Evolutionary conservation across 2,329 filamentous ascomycete genomes (phyloP).

Genomic region (Elsinoe australis): DNA sequence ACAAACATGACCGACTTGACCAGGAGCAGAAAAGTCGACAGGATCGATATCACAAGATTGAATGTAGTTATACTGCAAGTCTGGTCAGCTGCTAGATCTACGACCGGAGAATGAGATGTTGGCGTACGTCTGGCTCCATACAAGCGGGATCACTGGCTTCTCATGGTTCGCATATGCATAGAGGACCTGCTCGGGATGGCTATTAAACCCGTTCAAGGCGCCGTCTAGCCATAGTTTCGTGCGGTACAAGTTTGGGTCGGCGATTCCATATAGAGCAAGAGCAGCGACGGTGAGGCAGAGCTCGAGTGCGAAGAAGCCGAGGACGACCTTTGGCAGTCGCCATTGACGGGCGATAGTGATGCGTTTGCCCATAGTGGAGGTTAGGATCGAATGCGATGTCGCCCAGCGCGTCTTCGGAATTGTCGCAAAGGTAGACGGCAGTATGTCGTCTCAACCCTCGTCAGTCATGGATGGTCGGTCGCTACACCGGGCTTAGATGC

Average conservation of each 20-base stretch:
- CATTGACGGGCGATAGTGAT: conserved; percentile 44
- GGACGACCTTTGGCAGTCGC: conserved; percentile 45
- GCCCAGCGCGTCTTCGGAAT: too few relatives aligned
- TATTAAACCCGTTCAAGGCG: conserved; percentile 64
- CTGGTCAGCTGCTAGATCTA: neutral
- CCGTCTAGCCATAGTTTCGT: conserved; percentile 67
- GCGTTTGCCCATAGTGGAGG: neutral
- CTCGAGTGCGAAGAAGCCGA: conserved; percentile 57
- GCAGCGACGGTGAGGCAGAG: conserved; percentile 56
- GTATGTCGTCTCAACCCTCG: neutral
- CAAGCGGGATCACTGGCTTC: conserved; percentile 52
- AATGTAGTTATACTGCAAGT: conserved; percentile 60
- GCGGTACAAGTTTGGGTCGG: conserved; percentile 65
- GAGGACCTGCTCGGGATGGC: conserved; percentile 59
- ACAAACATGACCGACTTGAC: conserved; percentile 62
- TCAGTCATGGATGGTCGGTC: conserved; percentile 10
- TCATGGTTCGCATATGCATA: conserved; percentile 66
- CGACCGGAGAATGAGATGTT: neutral
- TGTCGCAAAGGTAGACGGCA: neutral
- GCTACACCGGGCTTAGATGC: neutral
- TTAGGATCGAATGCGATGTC: too few relatives aligned
- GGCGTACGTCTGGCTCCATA: conserved; percentile 67
- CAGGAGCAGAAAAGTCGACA: conserved; percentile 68
- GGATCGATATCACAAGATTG: conserved; percentile 68
- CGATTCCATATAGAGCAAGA: conserved; percentile 64